phyloP scores from a whole-genome alignment of 441 rosid genomes.

The Dalechampia spathulata region DNA sequence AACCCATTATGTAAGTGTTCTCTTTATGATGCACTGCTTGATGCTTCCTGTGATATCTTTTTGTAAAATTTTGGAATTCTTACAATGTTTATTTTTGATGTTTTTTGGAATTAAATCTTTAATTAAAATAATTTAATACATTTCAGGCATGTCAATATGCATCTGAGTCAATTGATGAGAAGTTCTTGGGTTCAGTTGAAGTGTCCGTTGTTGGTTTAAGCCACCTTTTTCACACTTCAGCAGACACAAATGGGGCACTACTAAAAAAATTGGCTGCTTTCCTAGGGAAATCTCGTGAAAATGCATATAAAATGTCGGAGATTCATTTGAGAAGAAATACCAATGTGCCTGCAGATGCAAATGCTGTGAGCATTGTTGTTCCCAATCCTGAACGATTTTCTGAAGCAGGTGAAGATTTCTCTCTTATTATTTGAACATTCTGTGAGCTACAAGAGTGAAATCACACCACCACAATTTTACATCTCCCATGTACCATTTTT shows the following conservation, averaged over 20 bases:
- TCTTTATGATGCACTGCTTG: conserved; percentile 4
- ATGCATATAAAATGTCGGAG: conserved; percentile 50
- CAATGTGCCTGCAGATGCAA: conserved; percentile 59
- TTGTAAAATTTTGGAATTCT: too few species aligned
- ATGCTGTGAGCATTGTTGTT: conserved; percentile 77
- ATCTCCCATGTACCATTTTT: background rate
- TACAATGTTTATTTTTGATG: too few species aligned
- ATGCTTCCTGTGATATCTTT: background rate
- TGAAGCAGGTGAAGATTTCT: conserved; percentile 36
- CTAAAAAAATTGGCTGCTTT: conserved; percentile 66
- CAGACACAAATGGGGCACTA: conserved; percentile 58
- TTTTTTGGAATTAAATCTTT: too few species aligned
- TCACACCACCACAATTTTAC: background rate
- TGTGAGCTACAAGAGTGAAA: background rate
- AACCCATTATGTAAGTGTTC: conserved; percentile 37
- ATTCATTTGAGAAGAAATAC: conserved; percentile 70
- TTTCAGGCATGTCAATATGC: conserved; percentile 31
- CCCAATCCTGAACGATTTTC: conserved; percentile 47
- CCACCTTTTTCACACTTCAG: conserved; percentile 57
- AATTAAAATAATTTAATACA: too few species aligned
- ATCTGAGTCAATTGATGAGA: conserved; percentile 20
- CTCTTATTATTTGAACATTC: conserved; percentile 6
- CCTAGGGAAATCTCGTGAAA: conserved; percentile 44
- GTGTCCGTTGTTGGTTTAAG: conserved; percentile 83
- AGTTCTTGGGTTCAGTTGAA: conserved; percentile 62